Conservation (phyloP, 78 protist genomes). For the Guillardia theta region DNA sequence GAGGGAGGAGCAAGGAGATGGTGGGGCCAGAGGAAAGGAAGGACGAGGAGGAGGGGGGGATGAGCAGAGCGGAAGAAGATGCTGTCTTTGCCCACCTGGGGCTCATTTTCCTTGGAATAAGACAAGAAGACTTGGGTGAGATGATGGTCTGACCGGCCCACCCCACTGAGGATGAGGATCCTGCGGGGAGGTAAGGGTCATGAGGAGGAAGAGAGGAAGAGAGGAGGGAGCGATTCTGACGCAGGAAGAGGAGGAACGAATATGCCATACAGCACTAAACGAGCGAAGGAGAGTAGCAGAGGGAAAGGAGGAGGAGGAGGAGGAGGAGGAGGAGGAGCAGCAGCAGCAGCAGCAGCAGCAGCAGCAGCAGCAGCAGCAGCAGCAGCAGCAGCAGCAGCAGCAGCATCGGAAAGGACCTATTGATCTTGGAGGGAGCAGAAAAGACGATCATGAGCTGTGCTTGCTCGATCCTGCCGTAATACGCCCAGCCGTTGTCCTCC, state of each 20-base stretch:
- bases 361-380: too few species aligned
- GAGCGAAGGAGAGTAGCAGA: not conserved
- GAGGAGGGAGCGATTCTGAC: not conserved
- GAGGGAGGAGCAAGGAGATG: not conserved
- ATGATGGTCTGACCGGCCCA: not conserved
- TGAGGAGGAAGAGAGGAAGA: too few species aligned
- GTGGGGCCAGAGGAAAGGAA: not conserved
- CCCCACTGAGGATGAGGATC: not conserved
- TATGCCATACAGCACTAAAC: not conserved
- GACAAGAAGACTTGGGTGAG: not conserved
- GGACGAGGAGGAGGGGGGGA: not conserved
- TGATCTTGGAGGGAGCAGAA: too few species aligned
- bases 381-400: too few species aligned
- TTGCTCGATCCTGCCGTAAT: not conserved
- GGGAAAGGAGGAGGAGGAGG: not conserved
- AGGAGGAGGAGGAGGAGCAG: not conserved
- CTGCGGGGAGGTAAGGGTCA: not conserved
- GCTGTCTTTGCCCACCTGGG: not conserved
- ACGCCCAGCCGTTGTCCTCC: conserved; percentile 15
- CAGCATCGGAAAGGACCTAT: too few species aligned
- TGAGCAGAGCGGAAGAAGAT: not conserved
- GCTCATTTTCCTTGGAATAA: not conserved
- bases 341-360: not conserved
- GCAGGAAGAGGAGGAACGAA: not conserved
- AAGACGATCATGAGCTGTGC: not conserved